These are phyloP conservation scores for Talaromyces borbonicus DNA, from an alignment of 495 filamentous ascomycete species.

Conservation along the genomic window DNA sequence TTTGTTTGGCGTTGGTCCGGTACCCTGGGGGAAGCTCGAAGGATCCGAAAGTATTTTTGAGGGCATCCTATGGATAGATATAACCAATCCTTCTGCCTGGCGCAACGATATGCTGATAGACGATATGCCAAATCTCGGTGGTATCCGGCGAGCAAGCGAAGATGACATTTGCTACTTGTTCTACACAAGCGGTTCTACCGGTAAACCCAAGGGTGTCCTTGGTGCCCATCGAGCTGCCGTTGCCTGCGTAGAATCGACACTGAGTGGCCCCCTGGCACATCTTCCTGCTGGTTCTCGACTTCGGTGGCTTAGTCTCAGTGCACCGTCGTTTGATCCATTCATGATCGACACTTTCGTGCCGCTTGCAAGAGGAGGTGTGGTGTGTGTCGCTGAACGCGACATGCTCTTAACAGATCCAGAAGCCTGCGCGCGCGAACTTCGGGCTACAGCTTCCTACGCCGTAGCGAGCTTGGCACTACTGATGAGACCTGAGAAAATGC, in stretches of 20 bases:
- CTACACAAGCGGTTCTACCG: constrained; percentile 95
- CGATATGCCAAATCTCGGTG: background rate
- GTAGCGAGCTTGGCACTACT: background rate
- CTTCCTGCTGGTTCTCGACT: background rate
- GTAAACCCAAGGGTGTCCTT: constrained; percentile 98
- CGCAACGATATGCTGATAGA: background rate
- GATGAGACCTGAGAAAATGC: background rate
- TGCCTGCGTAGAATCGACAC: background rate
- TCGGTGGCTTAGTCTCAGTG: constrained; percentile 1
- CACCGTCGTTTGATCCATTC: background rate
- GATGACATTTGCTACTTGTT: constrained; percentile 96
- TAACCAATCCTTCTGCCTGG: background rate
- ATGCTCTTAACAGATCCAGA: background rate
- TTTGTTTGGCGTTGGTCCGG: background rate
- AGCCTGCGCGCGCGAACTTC: background rate
- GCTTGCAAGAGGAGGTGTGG: background rate
- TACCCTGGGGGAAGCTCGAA: background rate
- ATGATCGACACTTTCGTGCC: constrained; percentile 3
- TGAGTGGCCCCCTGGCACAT: background rate
- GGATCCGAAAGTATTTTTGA: background rate
- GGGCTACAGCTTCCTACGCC: background rate
- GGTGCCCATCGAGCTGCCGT: background rate
- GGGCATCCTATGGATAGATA: background rate
- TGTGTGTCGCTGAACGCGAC: background rate
- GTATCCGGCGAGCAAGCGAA: constrained; percentile 58